Percentiles rank a stretch among this genome's conserved stretches.
These are phyloP conservation scores for Termitomyces sp. DNA, from an alignment of 768 basidiomycete genomes.

Conservation along the genomic window DNA sequence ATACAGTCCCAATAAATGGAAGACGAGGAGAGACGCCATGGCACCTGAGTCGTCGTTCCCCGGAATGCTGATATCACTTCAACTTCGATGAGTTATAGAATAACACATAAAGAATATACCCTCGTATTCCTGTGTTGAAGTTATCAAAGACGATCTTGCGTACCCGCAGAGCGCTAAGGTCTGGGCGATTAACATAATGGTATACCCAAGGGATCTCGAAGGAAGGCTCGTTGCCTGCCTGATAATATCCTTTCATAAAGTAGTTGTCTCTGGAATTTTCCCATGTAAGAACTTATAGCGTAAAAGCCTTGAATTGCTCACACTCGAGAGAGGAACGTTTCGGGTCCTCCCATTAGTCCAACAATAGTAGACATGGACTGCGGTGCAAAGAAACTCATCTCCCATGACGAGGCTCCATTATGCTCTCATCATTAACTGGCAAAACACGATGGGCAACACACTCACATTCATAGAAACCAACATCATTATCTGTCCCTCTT, in stretches of 20 bases:
- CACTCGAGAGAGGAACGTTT: constrained; percentile 37
- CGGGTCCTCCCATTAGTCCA: constrained; percentile 40
- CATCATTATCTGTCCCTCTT: constrained; percentile 42
- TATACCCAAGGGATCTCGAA: constrained; percentile 44
- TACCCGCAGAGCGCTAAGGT: constrained; percentile 41
- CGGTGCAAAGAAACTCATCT: constrained; percentile 48
- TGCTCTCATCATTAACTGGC: background rate
- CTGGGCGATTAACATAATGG: constrained; percentile 47
- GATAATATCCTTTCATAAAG: constrained; percentile 34
- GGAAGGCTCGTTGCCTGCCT: constrained; percentile 45
- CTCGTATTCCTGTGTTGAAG: constrained; percentile 41
- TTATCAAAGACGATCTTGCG: constrained; percentile 37
- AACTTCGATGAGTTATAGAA: background rate
- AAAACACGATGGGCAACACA: background rate
- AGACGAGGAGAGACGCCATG: constrained; percentile 45
- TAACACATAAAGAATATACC: constrained; percentile 22
- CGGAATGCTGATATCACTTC: constrained; percentile 29
- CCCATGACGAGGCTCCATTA: constrained; percentile 44
- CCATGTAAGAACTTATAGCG: background rate
- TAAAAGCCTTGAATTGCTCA: constrained; percentile 15
- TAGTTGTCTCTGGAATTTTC: constrained; percentile 33
- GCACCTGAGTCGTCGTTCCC: constrained; percentile 52
- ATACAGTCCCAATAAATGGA: constrained; percentile 47
- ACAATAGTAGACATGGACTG: constrained; percentile 45
- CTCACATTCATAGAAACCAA: constrained; percentile 50